These are phyloP conservation scores for Monosporozyma servazzii DNA, from an alignment of 805 yeast genomes.

Conservation along the genomic window DNA sequence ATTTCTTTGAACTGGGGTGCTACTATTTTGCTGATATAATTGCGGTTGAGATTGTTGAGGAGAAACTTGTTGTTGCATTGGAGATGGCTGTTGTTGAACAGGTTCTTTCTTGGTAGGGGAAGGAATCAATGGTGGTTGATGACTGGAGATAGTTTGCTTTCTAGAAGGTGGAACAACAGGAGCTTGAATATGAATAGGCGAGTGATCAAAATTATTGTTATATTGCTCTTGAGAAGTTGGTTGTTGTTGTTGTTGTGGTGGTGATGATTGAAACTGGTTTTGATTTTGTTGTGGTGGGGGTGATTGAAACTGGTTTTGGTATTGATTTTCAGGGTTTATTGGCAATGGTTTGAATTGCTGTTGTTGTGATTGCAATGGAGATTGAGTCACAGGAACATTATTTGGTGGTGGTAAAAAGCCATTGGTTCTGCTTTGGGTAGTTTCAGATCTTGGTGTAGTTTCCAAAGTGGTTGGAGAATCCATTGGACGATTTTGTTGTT, in stretches of 20 bases:
- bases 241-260: no score
- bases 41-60: constrained; percentile 30
- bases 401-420: constrained; percentile 1
- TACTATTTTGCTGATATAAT: background rate
- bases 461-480: background rate
- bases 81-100: constrained; percentile 37
- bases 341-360: constrained; percentile 17
- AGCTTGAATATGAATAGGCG: constrained; percentile 30
- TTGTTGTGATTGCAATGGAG: constrained; percentile 30
- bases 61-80: background rate
- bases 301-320: background rate
- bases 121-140: constrained; percentile 8
- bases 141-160: constrained; percentile 23
- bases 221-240: constrained; percentile 17
- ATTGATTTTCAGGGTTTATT: constrained; percentile 10
- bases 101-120: constrained; percentile 14
- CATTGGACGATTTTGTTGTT: background rate
- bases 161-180: constrained; percentile 55
- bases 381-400: constrained; percentile 24
- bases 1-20: constrained; percentile 10
- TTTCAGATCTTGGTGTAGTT: background rate
- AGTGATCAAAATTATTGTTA: constrained; percentile 5
- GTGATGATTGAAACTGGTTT: background rate
- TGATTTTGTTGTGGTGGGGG: no score
- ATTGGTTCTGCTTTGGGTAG: background rate